These are phyloP conservation scores for Typha latifolia DNA, from an alignment of 176 grass and related monocot species.

Conservation along the genomic window DNA sequence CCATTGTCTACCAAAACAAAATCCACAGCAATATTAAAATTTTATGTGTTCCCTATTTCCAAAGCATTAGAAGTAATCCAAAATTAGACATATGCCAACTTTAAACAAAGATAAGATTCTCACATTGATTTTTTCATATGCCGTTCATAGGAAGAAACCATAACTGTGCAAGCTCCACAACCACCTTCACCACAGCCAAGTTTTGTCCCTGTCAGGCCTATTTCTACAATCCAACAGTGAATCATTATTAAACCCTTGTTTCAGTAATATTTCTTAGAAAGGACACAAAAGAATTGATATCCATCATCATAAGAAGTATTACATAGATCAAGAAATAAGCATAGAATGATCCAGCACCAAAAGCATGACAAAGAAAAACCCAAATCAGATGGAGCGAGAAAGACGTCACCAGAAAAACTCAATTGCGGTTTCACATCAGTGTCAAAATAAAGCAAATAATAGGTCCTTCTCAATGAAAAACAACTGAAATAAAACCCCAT, in stretches of 20 bases:
- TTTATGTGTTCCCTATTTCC: background rate
- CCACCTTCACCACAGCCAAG: constrained; percentile 98
- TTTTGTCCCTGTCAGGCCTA: constrained; percentile 79
- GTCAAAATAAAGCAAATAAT: too few species aligned
- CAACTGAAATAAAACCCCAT: too few species aligned
- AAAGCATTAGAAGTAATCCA: constrained; percentile 1
- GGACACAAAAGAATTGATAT: background rate
- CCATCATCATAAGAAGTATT: background rate
- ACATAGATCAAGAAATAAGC: background rate
- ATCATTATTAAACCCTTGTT: background rate
- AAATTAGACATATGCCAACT: background rate
- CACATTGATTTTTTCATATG: constrained; percentile 58
- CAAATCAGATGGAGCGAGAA: background rate
- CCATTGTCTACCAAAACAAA: background rate
- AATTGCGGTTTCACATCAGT: too few species aligned
- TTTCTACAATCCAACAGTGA: constrained; percentile 39
- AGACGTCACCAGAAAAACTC: too few species aligned
- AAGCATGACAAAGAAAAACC: background rate
- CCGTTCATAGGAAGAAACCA: constrained; percentile 65
- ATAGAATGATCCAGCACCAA: background rate
- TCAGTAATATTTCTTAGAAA: too few species aligned
- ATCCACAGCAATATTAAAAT: background rate
- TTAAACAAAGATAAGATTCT: constrained; percentile 32
- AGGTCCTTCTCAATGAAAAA: too few species aligned
- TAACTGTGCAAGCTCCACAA: constrained; percentile 97